Percentiles rank a stretch among this genome's conserved stretches.
These are phyloP conservation scores for Lycium barbarum DNA, from an alignment of 257 asterid genomes.

Conservation along the genomic window DNA sequence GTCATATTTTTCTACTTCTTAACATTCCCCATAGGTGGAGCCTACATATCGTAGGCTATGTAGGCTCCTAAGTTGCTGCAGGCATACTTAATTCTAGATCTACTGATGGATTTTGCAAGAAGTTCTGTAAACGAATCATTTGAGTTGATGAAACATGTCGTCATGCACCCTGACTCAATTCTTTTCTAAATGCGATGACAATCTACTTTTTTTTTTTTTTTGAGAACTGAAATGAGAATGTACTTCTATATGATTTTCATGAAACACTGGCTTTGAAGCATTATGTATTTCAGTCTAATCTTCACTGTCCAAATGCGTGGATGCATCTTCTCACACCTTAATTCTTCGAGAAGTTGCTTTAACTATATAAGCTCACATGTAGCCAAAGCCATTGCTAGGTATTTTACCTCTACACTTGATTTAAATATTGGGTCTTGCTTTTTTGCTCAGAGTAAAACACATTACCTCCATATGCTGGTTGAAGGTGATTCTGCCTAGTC, in stretches of 20 bases:
- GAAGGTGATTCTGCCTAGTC: no score
- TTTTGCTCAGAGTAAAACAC: no score
- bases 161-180: background rate
- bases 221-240: background rate
- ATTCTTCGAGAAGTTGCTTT: background rate
- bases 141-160: background rate
- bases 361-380: background rate
- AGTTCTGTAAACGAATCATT: background rate
- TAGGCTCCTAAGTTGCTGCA: background rate
- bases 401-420: background rate
- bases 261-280: background rate
- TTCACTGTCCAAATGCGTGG: background rate
- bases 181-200: background rate
- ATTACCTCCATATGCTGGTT: no score
- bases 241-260: conserved; percentile 3
- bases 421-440: background rate
- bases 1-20: background rate
- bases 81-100: background rate
- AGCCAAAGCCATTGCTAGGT: background rate
- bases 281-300: background rate
- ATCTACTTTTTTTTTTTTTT: background rate
- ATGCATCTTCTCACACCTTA: background rate
- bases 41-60: background rate
- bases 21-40: background rate
- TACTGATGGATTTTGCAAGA: background rate